Base-by-base conservation (phyloP, 345 rosid species). In the Citrus sinensis region DNA sequence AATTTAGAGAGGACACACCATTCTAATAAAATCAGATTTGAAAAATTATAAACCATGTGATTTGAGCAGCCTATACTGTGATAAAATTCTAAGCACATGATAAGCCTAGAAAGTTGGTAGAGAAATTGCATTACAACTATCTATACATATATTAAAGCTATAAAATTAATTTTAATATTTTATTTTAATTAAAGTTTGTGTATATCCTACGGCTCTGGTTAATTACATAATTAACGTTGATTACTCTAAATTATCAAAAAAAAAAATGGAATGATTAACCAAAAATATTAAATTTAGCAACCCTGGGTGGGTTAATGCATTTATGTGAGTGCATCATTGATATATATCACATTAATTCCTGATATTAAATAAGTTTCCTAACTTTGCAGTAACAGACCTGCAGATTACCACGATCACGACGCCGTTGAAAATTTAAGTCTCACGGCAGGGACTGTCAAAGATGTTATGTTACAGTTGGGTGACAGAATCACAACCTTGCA, bases 91-190 rank as follows among this genome's bases (percentile, higher is more conserved):
- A 3, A 59, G 30, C 49, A 70, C 59, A 56, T 34, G 67, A 62
- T 59, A 59, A 73, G 22, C 55, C 66, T 35, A 37, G 76, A n/a
- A 73, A 54, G 67, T 73, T 35, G 67, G 55, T 37, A 35, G 27
- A 59, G n/a, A n/a, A 27, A 72, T 6, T 72, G 32, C 75, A 56
- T 6, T 42, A 10, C 51, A 46, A 46, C 17, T 2, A 11, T 46
- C 51, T 46, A 13, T 13, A 46, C 4, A 46, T 46, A 1, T 46
- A 42, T 11, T 42, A 42, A 11, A 42, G 51, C 16, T 42, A 10
- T 3, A 0, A 11, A 46, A 13, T 13, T 46, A 46, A 3, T 46
- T 46, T 13, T 13, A 46, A 46, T 46, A 46, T 46, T 46, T 46
- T 46, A 46, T 46, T 46, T 56, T 5, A 56, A 13, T 46, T 46